A percentile compares a stretch with the other conserved stretches of the same genome.
Evolutionary conservation across 345 rosid species (phyloP).

Genomic region (Gossypium longicalyx): DNA sequence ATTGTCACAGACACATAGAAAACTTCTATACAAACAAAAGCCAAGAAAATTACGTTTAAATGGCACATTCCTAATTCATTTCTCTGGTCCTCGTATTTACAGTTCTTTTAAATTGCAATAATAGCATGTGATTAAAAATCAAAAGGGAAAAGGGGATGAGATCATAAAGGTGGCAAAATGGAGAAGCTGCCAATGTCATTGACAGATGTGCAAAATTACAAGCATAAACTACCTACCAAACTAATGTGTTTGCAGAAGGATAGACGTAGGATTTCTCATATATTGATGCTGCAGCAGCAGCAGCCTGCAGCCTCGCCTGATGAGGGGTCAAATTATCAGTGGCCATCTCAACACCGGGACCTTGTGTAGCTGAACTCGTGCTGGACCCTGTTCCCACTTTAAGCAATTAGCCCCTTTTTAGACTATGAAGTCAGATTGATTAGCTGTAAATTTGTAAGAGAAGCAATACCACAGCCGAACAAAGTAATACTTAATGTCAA

Average conservation of each 20-base stretch:
- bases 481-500: background rate
- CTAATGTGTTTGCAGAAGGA: constrained; percentile 63
- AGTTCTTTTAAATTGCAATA: background rate
- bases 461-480: background rate
- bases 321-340: constrained; percentile 47
- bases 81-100: background rate
- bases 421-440: background rate
- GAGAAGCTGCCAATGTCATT: background rate
- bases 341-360: constrained; percentile 35
- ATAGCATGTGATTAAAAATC: background rate
- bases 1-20: background rate
- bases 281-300: constrained; percentile 71
- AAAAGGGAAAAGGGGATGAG: background rate
- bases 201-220: background rate
- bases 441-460: background rate
- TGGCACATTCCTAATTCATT: background rate
- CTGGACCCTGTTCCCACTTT: constrained; percentile 40
- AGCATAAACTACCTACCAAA: constrained; percentile 46
- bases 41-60: background rate
- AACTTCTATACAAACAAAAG: background rate
- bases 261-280: constrained; percentile 77
- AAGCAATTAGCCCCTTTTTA: constrained; percentile 13
- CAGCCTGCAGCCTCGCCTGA: constrained; percentile 81
- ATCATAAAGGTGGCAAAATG: background rate
- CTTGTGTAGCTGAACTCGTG: constrained; percentile 41